Base-by-base conservation (phyloP, 2,329 filamentous ascomycete species). In the Ophiostoma piceae region DNA sequence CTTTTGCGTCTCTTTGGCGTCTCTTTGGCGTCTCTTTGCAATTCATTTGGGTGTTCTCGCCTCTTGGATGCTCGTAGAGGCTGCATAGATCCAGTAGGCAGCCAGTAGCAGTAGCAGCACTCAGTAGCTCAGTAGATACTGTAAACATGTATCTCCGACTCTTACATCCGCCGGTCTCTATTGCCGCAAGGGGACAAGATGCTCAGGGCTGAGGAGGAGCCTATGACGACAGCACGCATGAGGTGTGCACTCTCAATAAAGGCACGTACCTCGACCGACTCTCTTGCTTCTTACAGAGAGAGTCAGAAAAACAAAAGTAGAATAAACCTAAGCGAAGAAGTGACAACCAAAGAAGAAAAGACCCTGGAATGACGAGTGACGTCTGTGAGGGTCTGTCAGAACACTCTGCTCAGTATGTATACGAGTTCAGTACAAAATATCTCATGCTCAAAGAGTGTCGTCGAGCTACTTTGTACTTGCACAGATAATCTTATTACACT, bases 141-240 rank as follows among this genome's bases (percentile, higher is more conserved):
- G 26, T 29, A 29, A 29, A 29, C 26, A 37, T 37, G 35, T 37
- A 39, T 29, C 26, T 29, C 26, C 26, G 26, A 29, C 26, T 39
- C 8, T 39, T 39, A 39, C 3, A 39, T 39, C 37, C 37, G 37
- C 51, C 16, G 51, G 51, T 11, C n/a, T 26, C 47, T 54, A 22
- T 54, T 54, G n/a, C 47, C 47, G 47, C 47, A 54, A 54, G 47
- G 47, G 19, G 47, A 54, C 51, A 57, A 57, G 51, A 57, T 57
- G 22, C 51, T 14, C 22, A 57, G 51, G 51, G 22, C 22, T 57
- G 51, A 57, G 51, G 51, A 57, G 51, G 51, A 26, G 22, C 8
- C 7, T 57, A 57, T 57, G 51, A 57, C 51, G 19, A 57, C 51
- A 57, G 22, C 51, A 57, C 22, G 9, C 51, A 14, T 57, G 51